These are phyloP conservation scores for Apiospora sp. DNA, from an alignment of 2,329 filamentous ascomycete genomes.

Conservation along the genomic window DNA sequence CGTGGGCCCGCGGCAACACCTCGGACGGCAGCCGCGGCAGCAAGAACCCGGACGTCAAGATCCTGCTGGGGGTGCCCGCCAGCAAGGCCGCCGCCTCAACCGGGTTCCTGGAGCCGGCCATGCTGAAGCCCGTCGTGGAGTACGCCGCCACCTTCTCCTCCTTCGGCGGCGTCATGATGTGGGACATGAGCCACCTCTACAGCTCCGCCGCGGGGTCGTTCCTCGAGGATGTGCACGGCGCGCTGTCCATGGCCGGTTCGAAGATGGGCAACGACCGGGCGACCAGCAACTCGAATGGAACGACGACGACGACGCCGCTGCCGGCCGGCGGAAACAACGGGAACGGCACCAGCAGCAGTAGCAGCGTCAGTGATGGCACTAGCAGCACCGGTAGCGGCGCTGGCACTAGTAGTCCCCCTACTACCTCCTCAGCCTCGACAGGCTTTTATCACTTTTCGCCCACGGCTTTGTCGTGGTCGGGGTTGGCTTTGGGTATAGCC, in stretches of 20 bases:
- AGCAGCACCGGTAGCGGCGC: not conserved
- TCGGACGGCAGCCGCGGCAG: slow-evolving; percentile 41
- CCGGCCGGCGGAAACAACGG: not conserved
- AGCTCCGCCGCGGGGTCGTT: slow-evolving; percentile 54
- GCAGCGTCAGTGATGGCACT: not conserved
- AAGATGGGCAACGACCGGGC: not conserved
- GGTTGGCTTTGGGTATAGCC: not conserved
- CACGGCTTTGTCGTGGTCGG: not conserved
- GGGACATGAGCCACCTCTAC: slow-evolving; percentile 70
- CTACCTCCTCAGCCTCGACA: not conserved
- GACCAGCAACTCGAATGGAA: not conserved
- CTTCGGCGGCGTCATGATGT: slow-evolving; percentile 75
- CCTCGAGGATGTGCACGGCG: slow-evolving; percentile 52
- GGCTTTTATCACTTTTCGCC: not conserved
- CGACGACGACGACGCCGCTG: not conserved
- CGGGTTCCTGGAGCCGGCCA: slow-evolving; percentile 59
- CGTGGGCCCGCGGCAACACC: slow-evolving; percentile 63
- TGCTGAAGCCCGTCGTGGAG: slow-evolving; percentile 58
- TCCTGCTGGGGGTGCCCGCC: slow-evolving; percentile 69
- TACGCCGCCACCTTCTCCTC: slow-evolving; percentile 61
- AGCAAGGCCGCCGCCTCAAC: slow-evolving; percentile 57
- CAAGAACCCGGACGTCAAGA: slow-evolving; percentile 66
- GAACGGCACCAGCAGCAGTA: not conserved
- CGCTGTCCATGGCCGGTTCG: slow-evolving; percentile 36
- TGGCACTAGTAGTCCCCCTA: not conserved